Evolutionary conservation across 306 rosid species (phyloP), one percentile per base, ranked within the genome.

Genomic region (Vigna hirtella): DNA sequence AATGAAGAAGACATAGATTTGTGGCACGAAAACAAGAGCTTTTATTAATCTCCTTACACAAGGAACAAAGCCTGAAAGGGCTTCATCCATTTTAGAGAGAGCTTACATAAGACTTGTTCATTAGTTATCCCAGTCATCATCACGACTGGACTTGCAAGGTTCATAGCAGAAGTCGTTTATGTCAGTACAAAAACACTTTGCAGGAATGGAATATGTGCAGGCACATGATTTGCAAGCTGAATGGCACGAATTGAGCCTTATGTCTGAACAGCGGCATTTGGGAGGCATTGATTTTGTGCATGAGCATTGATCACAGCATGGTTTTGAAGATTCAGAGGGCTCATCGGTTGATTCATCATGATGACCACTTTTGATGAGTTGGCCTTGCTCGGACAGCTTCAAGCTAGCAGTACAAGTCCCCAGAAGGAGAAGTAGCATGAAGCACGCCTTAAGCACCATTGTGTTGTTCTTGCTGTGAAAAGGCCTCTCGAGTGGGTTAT

Each of bases 181-280:
- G 30, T 79, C 66, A n/a, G 0, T 0, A 34, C 73, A 62, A 11
- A 0, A 7, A 49, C 83, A 79, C 22, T 5, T 1, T 2, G 64
- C 63, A 78, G 82, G 77, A 5, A 43, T 43, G 12, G 77, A 79
- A 16, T 0, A 4, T 26, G 66, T 4, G 59, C 83, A 71, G 0
- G 12, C 0, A 7, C 77, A 61, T 0, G 0, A 0, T 15, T 50
- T 1, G 43, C 77, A 61, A 22, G 43, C 72, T 6, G 47, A 59
- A 22, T 59, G 64, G 11, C 72, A 78, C 17, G 26, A 45, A 4
- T 70, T 13, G 43, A 32, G 9, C 10, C 30, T 38, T 0, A 57
- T 0, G 4, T 78, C 70, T 1, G 4, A 0, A 9, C 77, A 70
- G 11, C 9, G 72, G 42, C 77, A 79, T 24, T 16, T 32, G 2